Evolutionary conservation across 177 flowering plant genomes (phyloP), one percentile per base, ranked within the genome.

Genomic region (Vitis hybrid): DNA sequence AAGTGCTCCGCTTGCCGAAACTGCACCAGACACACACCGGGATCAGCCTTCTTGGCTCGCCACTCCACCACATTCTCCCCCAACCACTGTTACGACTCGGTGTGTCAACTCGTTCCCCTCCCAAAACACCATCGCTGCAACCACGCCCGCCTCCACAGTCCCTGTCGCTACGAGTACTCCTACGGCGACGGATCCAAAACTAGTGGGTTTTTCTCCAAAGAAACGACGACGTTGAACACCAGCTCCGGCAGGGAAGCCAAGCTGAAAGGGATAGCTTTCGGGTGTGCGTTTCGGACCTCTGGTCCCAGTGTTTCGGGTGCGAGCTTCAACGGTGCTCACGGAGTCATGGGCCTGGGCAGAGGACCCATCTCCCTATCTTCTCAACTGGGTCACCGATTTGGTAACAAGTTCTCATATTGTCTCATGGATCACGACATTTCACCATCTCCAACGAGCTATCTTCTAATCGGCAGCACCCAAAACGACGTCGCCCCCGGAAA

Each of bases 301-400:
- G 97, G 94, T 50, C 82, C 79, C 15, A 82, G 85, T n/a, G 70
- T 84, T 1, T 55, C 86, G 7, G 89, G 86, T 9, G 70, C 79
- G 1, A 81, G 87, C 68, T 89, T 90, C 60, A 78, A 78, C 69
- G 93, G 89, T 3, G 88, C 89, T 5, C 69, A 75, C 11, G 97
- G 97, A 0, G 92, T 92, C 1, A 76, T 92, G 86, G 97, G 97
- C 19, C 62, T 92, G 69, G 97, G 97, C 50, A 84, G 88, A 1
- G 91, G 94, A 2, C 85, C 91, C 77, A 84, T 87, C 55, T 92
- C 97, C 3, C 86, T 90, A 63, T 49, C 90, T 0, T 81, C 95
- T 18, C 97, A 92, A 64, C 67, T 90, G 67, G 92, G 91, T 31
- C 84, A 74, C 8, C 73, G 74, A 14, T 87, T 86, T 69, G 92